Percentiles rank a stretch among this genome's conserved stretches.
Evolutionary conservation across 495 filamentous ascomycete species (phyloP).

Genomic region (Aspergillus nidulans): DNA sequence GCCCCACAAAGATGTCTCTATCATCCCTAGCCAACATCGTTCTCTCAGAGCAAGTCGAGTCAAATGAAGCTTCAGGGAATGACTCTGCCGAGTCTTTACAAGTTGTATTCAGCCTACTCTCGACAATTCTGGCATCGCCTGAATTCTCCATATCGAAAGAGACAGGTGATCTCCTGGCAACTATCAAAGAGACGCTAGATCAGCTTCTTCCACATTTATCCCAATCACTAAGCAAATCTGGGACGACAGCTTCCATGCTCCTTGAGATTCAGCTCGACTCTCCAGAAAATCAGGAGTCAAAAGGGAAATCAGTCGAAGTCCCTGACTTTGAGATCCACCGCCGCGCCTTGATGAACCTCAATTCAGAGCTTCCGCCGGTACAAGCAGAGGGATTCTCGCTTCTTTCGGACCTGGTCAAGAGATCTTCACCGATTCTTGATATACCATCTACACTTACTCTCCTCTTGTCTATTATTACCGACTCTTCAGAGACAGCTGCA

Average conservation of each 20-base stretch:
- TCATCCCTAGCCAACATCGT: slow-evolving; percentile 38
- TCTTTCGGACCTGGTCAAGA: slow-evolving; percentile 58
- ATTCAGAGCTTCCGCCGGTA: slow-evolving; percentile 70
- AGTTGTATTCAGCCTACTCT: slow-evolving; percentile 62
- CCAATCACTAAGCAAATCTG: slow-evolving; percentile 32
- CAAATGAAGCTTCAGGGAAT: slow-evolving; percentile 26
- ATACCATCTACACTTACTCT: slow-evolving; percentile 64
- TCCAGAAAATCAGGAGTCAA: slow-evolving; percentile 44
- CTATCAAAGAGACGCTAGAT: slow-evolving; percentile 50
- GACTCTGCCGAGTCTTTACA: slow-evolving; percentile 49
- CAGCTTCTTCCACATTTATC: slow-evolving; percentile 36
- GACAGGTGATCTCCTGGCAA: slow-evolving; percentile 37
- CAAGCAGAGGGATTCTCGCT: slow-evolving; percentile 74
- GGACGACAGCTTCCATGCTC: slow-evolving; percentile 51
- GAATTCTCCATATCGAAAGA: slow-evolving; percentile 52
- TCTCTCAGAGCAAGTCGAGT: slow-evolving; percentile 10
- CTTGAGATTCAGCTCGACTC: slow-evolving; percentile 55
- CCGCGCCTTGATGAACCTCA: slow-evolving; percentile 68
- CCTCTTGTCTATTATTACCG: slow-evolving; percentile 60
- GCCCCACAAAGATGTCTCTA: slow-evolving; percentile 28
- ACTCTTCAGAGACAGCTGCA: slow-evolving; percentile 32
- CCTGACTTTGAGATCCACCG: slow-evolving; percentile 67
- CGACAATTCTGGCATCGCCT: slow-evolving; percentile 59
- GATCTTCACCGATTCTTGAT: slow-evolving; percentile 62
- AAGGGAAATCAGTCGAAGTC: slow-evolving; percentile 37